Base-by-base conservation (phyloP, 2,329 filamentous ascomycete species). In the Alternaria postmessia region DNA sequence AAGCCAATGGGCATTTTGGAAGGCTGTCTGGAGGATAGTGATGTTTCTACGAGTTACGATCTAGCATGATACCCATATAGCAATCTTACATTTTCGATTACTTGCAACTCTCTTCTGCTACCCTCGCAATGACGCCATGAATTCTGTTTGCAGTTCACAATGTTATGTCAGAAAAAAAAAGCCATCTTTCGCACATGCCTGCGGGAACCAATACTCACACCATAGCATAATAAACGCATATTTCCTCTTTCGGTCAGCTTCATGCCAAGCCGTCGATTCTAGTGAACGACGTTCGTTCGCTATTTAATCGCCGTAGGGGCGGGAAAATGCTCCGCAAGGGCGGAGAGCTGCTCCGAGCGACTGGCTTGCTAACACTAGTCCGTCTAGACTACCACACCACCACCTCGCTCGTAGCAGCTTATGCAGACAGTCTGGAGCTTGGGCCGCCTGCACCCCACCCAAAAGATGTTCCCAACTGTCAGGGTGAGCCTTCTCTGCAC, bases 231-330 rank as follows among this genome's bases (percentile, higher is more conserved):
- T 8, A 24, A 36, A 24, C 20, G 46, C 20, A n/a, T 24, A 32
- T 22, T 43, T 44, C 39, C 26, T 28, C n/a, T 30, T 41, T 30
- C 49, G 34, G 36, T n/a, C 14, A 16, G n/a, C n/a, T n/a, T 6
- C 26, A 22, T 18, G 51, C 51, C 51, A 34, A 54, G 52, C 52
- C 42, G 32, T 54, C n/a, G 52, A 54, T 54, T 34, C 7, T 26
- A 47, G 52, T 20, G 42, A 54, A 54, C 52, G 42, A 28, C 42
- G 52, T 54, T 54, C 52, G 49, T 16, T 30, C 20, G 49, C 49
- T 20, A 28, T 18, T 41, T 39, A 38, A 26, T 51, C 36, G 34
- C 49, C 49, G 49, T 51, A 41, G 49, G 34, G 34, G 34, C 49
- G 36, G 49, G 22, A 26, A 38, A 51, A 30, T 28, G 34, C 24